Base-by-base conservation (phyloP, 768 basidiomycete genomes). In the Dioszegia crocea region DNA sequence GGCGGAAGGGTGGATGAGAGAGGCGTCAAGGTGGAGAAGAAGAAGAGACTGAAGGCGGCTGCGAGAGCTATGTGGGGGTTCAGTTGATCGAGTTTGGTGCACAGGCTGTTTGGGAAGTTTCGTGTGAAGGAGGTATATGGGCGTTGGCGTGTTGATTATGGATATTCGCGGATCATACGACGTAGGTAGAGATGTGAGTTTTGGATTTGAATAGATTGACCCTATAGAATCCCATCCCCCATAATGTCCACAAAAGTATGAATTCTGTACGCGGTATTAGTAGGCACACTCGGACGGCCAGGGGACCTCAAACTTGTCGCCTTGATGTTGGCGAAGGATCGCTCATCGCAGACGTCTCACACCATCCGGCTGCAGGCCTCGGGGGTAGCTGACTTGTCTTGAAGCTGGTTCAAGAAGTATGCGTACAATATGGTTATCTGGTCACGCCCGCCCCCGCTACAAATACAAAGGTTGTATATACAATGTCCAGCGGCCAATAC, bases 1-100 rank as follows among this genome's bases (percentile, higher is more conserved):
- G 31, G 51, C 27, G 66, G 70, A 12, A 51, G 63, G 24, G 60
- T 70, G 17, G 60, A 65, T 30, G 63, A 58, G 31, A 51, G 49
- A 14, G 66, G 73, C 8, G 60, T 75, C 3, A 72, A 62, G 44
- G 73, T 75, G 10, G 50, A 61, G 29, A 64, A 60, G 56, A 50
- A 59, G 60, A 41, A 57, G 30, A 57, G 73, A 44, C 44, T 58
- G 3, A 29, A 53, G 29, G 66, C 64, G 45, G 69, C 72, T n/a
- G 61, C 56, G 11, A 47, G 14, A 19, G 67, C 69, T 1, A 63
- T 74, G 46, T 74, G 72, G 72, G 31, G 47, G 30, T 53, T 53
- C 40, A 53, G 51, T 19, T 53, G 51, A 53, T n/a, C n/a, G 30
- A 14, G 45, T 44, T 38, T 38, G 10, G 9, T 9, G 9, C 17